Evolutionary conservation across 305 asterid species (phyloP).

Genomic region (Lippia alba): DNA sequence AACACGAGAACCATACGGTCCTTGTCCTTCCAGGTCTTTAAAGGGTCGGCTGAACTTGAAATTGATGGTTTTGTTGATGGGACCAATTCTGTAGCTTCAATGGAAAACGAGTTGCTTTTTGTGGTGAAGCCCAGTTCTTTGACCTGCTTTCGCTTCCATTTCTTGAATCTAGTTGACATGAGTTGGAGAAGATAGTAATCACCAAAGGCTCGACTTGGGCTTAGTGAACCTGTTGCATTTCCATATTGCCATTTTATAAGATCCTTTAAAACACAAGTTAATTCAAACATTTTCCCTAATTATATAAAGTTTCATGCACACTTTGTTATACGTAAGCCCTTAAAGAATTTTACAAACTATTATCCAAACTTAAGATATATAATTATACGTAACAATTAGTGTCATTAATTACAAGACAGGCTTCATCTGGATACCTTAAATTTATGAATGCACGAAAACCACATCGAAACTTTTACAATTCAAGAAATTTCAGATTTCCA

Average conservation of each 20-base stretch:
- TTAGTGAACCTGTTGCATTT: slow-evolving; percentile 2
- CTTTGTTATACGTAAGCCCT: too few species aligned
- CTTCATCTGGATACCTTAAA: too few species aligned
- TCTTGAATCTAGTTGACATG: slow-evolving; percentile 14
- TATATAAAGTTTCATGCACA: neutral
- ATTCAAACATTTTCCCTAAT: neutral
- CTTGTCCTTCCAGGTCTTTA: neutral
- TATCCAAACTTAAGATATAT: too few species aligned
- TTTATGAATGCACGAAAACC: too few species aligned
- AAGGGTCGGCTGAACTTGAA: slow-evolving; percentile 10
- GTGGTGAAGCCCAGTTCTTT: neutral
- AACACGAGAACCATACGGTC: neutral
- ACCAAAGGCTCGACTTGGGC: neutral
- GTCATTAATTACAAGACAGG: too few species aligned
- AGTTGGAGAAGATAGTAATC: slow-evolving; percentile 21
- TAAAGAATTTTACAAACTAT: too few species aligned
- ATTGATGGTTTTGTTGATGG: neutral
- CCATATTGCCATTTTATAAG: neutral
- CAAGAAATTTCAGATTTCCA: too few species aligned
- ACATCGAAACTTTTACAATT: too few species aligned
- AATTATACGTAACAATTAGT: too few species aligned
- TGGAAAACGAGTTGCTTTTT: slow-evolving; percentile 21
- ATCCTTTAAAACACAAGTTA: slow-evolving; percentile 26
- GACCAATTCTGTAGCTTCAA: slow-evolving; percentile 28
- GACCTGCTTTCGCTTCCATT: slow-evolving; percentile 3